Conservation (phyloP, 1,284 basidiomycete species). For the Ceratobasidium sp. region DNA sequence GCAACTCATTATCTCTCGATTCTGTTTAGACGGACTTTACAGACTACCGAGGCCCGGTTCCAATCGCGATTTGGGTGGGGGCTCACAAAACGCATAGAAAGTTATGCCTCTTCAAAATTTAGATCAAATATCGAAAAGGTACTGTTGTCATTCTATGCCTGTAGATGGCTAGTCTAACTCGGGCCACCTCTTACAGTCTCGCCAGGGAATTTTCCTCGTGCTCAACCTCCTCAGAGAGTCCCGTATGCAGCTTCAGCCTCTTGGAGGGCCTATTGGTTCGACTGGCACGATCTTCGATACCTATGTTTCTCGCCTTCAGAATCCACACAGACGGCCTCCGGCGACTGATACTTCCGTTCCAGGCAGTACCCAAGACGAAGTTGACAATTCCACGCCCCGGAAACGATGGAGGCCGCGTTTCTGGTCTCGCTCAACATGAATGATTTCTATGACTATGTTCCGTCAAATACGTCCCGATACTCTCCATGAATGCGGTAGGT, state of each 20-base stretch:
- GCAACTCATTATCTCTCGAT: neutral
- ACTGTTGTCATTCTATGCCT: conserved; percentile 47
- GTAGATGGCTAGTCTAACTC: conserved; percentile 16
- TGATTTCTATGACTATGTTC: neutral
- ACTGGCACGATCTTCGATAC: conserved; percentile 36
- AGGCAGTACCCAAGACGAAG: neutral
- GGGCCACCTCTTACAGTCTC: conserved; percentile 60
- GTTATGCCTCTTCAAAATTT: conserved; percentile 73
- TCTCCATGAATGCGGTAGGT: neutral
- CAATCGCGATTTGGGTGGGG: conserved; percentile 82
- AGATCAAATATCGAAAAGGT: conserved; percentile 78
- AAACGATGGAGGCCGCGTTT: conserved; percentile 31
- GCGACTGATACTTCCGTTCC: neutral
- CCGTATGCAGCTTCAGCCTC: conserved; percentile 65
- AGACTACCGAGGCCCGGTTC: conserved; percentile 76
- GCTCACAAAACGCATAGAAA: conserved; percentile 77
- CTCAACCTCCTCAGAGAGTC: conserved; percentile 75
- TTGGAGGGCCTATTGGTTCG: conserved; percentile 2
- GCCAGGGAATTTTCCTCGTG: conserved; percentile 77
- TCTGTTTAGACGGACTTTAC: conserved; percentile 65
- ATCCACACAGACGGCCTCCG: neutral
- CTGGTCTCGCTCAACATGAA: conserved; percentile 20
- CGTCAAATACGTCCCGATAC: neutral
- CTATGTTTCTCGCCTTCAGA: conserved; percentile 22
- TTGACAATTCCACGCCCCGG: conserved; percentile 1